Conservation (phyloP, 2,329 filamentous ascomycete species). For the Furcasterigmium furcatum region DNA sequence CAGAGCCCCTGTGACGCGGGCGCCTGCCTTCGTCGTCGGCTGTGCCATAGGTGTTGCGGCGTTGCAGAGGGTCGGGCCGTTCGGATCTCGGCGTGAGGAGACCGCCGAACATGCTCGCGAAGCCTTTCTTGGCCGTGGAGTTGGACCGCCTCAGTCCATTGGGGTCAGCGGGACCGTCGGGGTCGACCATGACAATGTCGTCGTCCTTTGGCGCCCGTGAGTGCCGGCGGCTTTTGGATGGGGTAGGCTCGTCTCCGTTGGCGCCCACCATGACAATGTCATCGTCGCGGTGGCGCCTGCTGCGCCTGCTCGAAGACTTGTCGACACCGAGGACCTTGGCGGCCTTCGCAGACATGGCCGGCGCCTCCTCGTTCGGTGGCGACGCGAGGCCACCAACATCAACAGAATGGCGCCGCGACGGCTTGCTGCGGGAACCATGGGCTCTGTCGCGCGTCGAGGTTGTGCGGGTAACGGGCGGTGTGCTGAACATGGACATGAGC, state of each 20-base stretch:
- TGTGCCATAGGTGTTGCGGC: constrained; percentile 45
- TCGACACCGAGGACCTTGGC: constrained; percentile 70
- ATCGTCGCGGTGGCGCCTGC: constrained; percentile 30
- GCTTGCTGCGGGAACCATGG: constrained; percentile 49
- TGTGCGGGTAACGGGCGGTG: constrained; percentile 64
- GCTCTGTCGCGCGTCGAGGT: constrained; percentile 67
- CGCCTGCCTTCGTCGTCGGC: constrained; percentile 47
- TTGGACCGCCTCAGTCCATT: constrained; percentile 26
- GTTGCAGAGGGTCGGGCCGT: constrained; percentile 32
- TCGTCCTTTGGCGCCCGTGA: constrained; percentile 30
- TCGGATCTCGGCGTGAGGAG: constrained; percentile 44
- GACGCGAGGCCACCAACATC: constrained; percentile 66
- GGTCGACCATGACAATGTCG: constrained; percentile 33
- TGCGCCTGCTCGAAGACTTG: constrained; percentile 34
- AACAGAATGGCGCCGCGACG: constrained; percentile 66
- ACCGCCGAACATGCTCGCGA: constrained; percentile 61
- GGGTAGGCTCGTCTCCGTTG: constrained; percentile 9
- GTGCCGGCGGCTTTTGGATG: constrained; percentile 23
- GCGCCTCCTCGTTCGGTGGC: constrained; percentile 67
- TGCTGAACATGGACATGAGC: constrained; percentile 63
- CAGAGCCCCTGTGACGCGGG: constrained; percentile 29
- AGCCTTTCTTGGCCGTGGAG: constrained; percentile 45
- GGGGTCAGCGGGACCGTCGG: constrained; percentile 23
- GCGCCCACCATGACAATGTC: constrained; percentile 43
- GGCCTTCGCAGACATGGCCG: constrained; percentile 69